Evolutionary conservation across 1,284 basidiomycete species (phyloP).

Genomic region (Meripilus lineatus): DNA sequence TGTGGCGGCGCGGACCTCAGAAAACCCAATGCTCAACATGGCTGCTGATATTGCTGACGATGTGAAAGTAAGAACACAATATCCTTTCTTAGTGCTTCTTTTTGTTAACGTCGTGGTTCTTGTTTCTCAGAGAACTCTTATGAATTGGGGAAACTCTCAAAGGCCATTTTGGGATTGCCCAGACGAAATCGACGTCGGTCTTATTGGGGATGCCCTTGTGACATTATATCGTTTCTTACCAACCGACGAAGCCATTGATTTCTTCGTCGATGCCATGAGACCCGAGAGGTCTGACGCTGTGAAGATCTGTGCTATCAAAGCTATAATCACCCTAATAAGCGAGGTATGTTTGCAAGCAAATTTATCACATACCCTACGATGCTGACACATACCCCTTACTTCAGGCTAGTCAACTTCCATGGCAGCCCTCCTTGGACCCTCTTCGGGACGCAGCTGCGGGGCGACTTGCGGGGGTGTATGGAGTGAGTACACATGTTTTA

Average conservation of each 20-base stretch:
- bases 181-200: slow-evolving; percentile 75
- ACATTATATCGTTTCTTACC: slow-evolving; percentile 69
- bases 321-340: slow-evolving; percentile 47
- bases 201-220: slow-evolving; percentile 73
- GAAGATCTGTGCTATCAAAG: slow-evolving; percentile 74
- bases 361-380: too few species aligned
- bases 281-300: slow-evolving; percentile 75
- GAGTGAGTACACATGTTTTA: slow-evolving; percentile 34
- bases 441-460: slow-evolving; percentile 40
- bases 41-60: slow-evolving; percentile 76
- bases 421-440: slow-evolving; percentile 49
- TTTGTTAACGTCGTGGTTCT: slow-evolving; percentile 8
- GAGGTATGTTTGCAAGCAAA: slow-evolving; percentile 28
- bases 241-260: slow-evolving; percentile 48
- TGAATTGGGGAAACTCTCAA: slow-evolving; percentile 39
- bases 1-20: neutral
- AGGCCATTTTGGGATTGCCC: slow-evolving; percentile 67
- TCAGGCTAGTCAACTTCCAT: slow-evolving; percentile 51
- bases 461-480: slow-evolving; percentile 53
- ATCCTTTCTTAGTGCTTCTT: neutral
- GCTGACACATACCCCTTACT: too few species aligned
- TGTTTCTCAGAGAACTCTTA: slow-evolving; percentile 36
- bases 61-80: slow-evolving; percentile 57
- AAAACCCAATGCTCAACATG: slow-evolving; percentile 46
- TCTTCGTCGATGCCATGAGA: slow-evolving; percentile 64